Conservation (phyloP, 2,329 filamentous ascomycete genomes). For the Neurospora sp. region DNA sequence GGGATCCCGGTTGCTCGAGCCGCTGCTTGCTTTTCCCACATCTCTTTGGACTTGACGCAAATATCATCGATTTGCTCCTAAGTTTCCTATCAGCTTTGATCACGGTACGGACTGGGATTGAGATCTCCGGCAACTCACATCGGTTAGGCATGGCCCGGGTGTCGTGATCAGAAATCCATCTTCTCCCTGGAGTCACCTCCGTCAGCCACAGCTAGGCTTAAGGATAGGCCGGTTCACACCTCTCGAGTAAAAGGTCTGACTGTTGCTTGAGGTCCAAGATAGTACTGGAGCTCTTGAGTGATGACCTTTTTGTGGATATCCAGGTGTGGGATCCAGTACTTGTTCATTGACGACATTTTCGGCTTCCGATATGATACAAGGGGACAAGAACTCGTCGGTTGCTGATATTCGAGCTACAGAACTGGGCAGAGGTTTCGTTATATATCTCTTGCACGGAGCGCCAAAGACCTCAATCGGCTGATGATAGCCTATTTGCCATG, state of each 20-base stretch:
- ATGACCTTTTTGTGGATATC: constrained; percentile 54
- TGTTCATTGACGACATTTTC: constrained; percentile 37
- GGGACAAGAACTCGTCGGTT: background rate
- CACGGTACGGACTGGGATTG: constrained; percentile 1
- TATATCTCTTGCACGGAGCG: background rate
- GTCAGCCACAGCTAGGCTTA: constrained; percentile 14
- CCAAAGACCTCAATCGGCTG: background rate
- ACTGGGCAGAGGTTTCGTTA: background rate
- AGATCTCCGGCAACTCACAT: constrained; percentile 34
- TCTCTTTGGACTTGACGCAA: constrained; percentile 47
- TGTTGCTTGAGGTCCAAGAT: constrained; percentile 48
- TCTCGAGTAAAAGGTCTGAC: constrained; percentile 47
- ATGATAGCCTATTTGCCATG: background rate
- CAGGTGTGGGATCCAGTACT: constrained; percentile 50
- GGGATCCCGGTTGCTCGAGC: constrained; percentile 35
- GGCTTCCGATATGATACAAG: background rate
- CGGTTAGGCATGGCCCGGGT: constrained; percentile 46
- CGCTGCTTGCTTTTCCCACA: constrained; percentile 48
- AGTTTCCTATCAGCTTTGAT: constrained; percentile 13
- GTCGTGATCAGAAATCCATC: constrained; percentile 52
- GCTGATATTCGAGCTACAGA: background rate
- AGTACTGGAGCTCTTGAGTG: constrained; percentile 47
- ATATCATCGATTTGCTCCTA: constrained; percentile 57
- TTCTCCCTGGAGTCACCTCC: constrained; percentile 36
- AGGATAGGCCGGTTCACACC: constrained; percentile 29